Base-by-base conservation (phyloP, 1,284 basidiomycete species). In the Fomitopsis pinicola region DNA sequence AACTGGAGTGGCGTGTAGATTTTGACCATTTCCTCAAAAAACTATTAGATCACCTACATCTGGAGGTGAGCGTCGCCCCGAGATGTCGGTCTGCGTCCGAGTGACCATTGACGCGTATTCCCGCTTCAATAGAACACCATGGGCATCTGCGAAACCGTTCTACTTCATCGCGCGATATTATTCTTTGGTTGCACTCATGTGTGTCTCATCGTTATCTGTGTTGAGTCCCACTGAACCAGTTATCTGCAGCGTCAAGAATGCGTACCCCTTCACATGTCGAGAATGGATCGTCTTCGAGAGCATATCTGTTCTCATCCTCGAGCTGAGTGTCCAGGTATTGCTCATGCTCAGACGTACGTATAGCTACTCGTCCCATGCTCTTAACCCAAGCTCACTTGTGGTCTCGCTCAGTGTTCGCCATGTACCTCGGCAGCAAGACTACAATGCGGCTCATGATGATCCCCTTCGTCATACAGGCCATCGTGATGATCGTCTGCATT, bases 261-360 rank as follows among this genome's bases (percentile, higher is more conserved):
- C 64, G 9, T 59, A 54, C 14, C 19, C 55, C 28, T 59, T 71
- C 28, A 63, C 68, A 26, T 73, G 72, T 57, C 55, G 66, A 7
- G 63, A 67, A 33, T 75, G 72, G 73, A 67, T 75, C 42, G 65
- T 75, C 38, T 69, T 71, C 33, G 72, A 76, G 54, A 70, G 71
- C 19, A 62, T 73, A 28, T 71, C 72, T 12, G 69, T 71, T 0
- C 65, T 74, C n/a, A 42, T 71, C 5, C 69, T 76, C 28, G 68
- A 74, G 44, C 57, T 70, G 15, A 63, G 67, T 5, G 70, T 73
- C 1, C 69, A 76, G 61, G 58, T 72, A 28, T 69, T 75, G 42
- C 69, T 76, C 26, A 72, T 76, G 22, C 59, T 75, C 5, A 68
- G 74, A 59, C 66, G 74, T 76, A 55, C 54, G 73, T 62, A 12